A percentile compares a stretch with the other conserved stretches of the same genome.
These are phyloP conservation scores for Citeromyces nyonsensis DNA, from an alignment of 805 yeast genomes.

Conservation along the genomic window DNA sequence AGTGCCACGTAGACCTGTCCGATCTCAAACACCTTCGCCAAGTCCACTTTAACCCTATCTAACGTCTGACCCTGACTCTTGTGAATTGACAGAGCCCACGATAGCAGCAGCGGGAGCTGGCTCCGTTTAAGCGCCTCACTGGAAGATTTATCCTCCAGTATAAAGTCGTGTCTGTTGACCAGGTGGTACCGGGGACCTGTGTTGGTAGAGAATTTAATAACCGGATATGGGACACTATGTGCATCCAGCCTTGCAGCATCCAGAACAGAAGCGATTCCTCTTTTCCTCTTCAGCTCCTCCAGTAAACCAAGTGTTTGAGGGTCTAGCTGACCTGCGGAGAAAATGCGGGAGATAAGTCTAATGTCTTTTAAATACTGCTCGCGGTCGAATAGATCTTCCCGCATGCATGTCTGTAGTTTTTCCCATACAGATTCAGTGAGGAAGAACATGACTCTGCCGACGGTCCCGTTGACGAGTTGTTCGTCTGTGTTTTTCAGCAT, in stretches of 20 bases:
- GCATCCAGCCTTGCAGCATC: no score
- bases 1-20: constrained; percentile 96
- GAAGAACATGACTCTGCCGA: constrained; percentile 52
- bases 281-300: not conserved
- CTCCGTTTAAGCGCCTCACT: constrained; percentile 1
- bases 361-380: constrained; percentile 8
- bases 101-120: constrained; percentile 81
- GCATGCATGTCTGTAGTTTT: not conserved
- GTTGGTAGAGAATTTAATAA: constrained; percentile 1
- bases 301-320: not conserved
- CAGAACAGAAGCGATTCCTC: not conserved
- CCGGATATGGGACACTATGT: not conserved
- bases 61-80: constrained; percentile 92
- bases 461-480: constrained; percentile 60
- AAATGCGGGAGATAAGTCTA: constrained; percentile 3
- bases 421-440: constrained; percentile 2
- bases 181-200: not conserved
- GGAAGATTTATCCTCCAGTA: constrained; percentile 1
- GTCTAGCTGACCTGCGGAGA: constrained; percentile 1
- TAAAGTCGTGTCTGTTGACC: constrained; percentile 1
- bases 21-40: constrained; percentile 62
- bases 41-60: constrained; percentile 62
- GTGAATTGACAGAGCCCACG: constrained; percentile 94
- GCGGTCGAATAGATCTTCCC: constrained; percentile 4
- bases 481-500: constrained; percentile 64